phyloP scores from a whole-genome alignment of 176 grass and related monocot genomes.

The Juncus inflexus region DNA sequence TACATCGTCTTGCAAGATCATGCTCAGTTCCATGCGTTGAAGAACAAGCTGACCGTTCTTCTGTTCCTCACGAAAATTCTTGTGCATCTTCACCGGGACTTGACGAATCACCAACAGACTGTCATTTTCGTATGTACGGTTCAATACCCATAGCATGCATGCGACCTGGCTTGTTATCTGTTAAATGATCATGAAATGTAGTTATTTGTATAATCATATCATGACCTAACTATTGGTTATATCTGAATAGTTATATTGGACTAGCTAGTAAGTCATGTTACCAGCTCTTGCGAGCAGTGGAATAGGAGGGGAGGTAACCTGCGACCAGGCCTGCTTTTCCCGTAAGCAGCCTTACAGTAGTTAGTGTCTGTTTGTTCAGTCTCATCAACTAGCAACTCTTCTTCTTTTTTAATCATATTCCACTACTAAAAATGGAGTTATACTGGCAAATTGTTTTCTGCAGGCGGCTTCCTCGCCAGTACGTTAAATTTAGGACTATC shows the following conservation, averaged over 20 bases:
- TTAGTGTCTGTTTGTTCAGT: constrained; percentile 1
- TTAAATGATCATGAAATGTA: too few species aligned
- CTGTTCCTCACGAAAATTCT: constrained; percentile 23
- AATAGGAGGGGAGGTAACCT: constrained; percentile 48
- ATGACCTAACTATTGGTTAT: too few species aligned
- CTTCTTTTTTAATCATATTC: neutral
- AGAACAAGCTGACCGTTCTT: constrained; percentile 26
- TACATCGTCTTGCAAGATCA: neutral
- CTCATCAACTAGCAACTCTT: neutral
- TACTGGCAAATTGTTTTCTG: too few species aligned
- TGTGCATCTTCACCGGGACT: constrained; percentile 15
- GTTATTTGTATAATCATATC: too few species aligned
- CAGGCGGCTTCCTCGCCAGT: too few species aligned
- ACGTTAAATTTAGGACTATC: too few species aligned
- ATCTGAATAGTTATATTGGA: too few species aligned
- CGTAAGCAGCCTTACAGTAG: constrained; percentile 32
- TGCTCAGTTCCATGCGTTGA: constrained; percentile 26
- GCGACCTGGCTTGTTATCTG: neutral
- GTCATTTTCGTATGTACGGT: constrained; percentile 31
- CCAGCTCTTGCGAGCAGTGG: constrained; percentile 36
- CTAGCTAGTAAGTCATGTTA: neutral
- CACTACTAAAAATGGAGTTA: too few species aligned
- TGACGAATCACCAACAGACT: constrained; percentile 28
- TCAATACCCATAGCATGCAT: constrained; percentile 27
- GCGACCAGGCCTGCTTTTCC: neutral